Percentiles rank a stretch among this genome's conserved stretches.
These are phyloP conservation scores for Hygrocybe punicea DNA, from an alignment of 768 basidiomycete genomes.

Conservation along the genomic window DNA sequence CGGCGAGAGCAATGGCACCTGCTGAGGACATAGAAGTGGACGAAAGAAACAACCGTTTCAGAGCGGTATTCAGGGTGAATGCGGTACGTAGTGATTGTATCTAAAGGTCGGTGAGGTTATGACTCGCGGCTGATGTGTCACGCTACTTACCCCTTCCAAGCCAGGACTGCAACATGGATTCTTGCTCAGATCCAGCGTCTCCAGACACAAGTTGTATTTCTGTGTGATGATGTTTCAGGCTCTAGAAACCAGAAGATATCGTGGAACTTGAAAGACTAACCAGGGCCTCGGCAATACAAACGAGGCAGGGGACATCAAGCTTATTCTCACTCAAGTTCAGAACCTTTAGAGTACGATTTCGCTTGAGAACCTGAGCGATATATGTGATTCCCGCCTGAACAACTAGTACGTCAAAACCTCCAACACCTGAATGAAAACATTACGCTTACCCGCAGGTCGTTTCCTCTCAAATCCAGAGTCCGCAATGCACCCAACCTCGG, in stretches of 20 bases:
- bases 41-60: conserved; percentile 90
- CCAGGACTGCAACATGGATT: conserved; percentile 92
- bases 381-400: conserved; percentile 72
- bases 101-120: conserved; percentile 31
- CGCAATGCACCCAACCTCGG: conserved; percentile 81
- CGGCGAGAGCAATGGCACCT: conserved; percentile 92
- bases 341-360: conserved; percentile 92
- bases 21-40: conserved; percentile 74
- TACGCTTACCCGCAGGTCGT: conserved; percentile 78
- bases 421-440: background rate
- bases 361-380: conserved; percentile 91
- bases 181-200: conserved; percentile 88
- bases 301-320: conserved; percentile 77
- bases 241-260: background rate
- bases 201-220: conserved; percentile 94
- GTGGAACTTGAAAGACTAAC: conserved; percentile 44
- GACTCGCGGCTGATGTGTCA: background rate
- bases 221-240: conserved; percentile 28
- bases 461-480: conserved; percentile 88
- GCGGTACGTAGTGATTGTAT: conserved; percentile 87
- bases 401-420: conserved; percentile 19
- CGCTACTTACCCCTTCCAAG: conserved; percentile 76
- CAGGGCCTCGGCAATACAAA: conserved; percentile 82
- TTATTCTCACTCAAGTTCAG: conserved; percentile 94
- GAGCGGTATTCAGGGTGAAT: conserved; percentile 85